Evolutionary conservation across 78 protist species (phyloP).

Genomic region (Dictyostelium purpureum): DNA sequence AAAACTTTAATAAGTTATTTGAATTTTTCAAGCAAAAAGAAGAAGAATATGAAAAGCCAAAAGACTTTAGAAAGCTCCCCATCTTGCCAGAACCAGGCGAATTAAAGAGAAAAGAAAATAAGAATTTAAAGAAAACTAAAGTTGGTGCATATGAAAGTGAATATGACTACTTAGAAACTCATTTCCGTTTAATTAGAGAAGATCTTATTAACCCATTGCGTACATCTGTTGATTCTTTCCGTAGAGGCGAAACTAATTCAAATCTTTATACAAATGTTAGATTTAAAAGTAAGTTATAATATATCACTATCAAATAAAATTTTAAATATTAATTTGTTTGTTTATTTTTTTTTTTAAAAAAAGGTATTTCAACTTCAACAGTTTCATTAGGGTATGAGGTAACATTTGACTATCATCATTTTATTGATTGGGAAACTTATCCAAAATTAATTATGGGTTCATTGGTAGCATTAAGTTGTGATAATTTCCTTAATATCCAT

Average conservation of each 20-base stretch:
- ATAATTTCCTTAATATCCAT: slow-evolving; percentile 3
- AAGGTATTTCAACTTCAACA: not conserved
- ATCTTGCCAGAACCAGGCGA: slow-evolving; percentile 16
- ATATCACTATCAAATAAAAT: not conserved
- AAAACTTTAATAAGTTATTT: not conserved
- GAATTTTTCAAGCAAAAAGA: not conserved
- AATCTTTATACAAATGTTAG: slow-evolving; percentile 8
- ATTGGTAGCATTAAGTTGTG: slow-evolving; percentile 32
- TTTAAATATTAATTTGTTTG: not conserved
- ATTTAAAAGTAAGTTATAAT: not conserved
- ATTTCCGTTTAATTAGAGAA: slow-evolving; percentile 58
- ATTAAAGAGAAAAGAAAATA: not conserved
- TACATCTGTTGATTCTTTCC: slow-evolving; percentile 1
- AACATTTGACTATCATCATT: not conserved
- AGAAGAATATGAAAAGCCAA: not conserved
- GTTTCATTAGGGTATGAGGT: slow-evolving; percentile 3
- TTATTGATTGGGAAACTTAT: slow-evolving; percentile 33
- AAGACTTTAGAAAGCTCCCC: not conserved
- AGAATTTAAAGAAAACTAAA: not conserved
- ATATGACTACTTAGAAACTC: slow-evolving; percentile 63
- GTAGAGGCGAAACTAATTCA: not conserved
- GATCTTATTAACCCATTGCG: slow-evolving; percentile 61
- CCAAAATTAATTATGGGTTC: slow-evolving; percentile 56
- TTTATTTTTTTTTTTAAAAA: not conserved
- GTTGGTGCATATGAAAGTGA: not conserved